Evolutionary conservation across 768 basidiomycete species (phyloP).

Genomic region (Lactarius quietus): DNA sequence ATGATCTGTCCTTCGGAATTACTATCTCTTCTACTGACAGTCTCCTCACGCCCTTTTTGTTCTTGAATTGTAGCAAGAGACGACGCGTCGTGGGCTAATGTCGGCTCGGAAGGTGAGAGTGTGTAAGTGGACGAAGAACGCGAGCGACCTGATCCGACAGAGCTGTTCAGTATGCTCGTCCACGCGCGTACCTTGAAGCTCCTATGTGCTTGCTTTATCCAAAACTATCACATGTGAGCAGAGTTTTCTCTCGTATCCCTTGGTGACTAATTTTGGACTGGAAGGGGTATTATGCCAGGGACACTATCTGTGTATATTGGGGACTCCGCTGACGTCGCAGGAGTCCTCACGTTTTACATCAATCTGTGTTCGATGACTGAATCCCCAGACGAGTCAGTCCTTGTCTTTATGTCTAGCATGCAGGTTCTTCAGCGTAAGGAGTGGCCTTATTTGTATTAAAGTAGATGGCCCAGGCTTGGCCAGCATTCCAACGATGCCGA

Average conservation of each 20-base stretch:
- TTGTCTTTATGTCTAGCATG: no score
- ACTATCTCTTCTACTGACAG: not conserved
- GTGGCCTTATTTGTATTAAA: no score
- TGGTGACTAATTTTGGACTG: not conserved
- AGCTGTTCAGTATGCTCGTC: conserved; percentile 62
- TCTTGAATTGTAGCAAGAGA: conserved; percentile 17
- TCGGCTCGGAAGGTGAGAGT: conserved; percentile 35
- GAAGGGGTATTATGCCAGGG: conserved; percentile 77
- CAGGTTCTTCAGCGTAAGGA: no score
- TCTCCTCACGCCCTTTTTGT: no score
- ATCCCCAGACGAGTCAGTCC: not conserved
- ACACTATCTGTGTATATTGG: conserved; percentile 85
- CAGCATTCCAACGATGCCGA: no score
- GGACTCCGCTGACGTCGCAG: conserved; percentile 71
- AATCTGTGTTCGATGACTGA: conserved; percentile 63
- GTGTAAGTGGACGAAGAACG: conserved; percentile 35
- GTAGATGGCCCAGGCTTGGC: no score
- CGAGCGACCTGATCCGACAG: conserved; percentile 46
- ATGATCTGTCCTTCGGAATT: not conserved
- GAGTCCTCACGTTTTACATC: conserved; percentile 85
- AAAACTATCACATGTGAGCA: conserved; percentile 79
- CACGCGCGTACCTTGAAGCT: conserved; percentile 78
- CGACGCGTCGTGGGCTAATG: conserved; percentile 25
- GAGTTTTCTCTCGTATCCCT: not conserved
- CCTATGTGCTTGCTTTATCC: conserved; percentile 73